Evolutionary conservation across 192 early-diverging fungal genomes (phyloP).

Genomic region (Umbelopsis isabellina): DNA sequence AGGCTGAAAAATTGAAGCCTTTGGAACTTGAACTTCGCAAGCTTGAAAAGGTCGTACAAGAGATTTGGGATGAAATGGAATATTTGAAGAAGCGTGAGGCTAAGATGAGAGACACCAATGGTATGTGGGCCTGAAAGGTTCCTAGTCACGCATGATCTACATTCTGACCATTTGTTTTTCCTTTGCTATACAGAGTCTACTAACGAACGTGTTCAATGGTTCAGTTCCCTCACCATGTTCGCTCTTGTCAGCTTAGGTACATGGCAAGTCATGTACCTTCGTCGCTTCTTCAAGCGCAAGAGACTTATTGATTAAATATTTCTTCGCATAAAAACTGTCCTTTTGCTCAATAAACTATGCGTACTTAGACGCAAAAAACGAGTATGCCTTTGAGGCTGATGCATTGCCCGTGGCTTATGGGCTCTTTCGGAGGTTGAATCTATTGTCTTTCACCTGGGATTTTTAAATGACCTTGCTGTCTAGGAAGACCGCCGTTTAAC

Average conservation of each 20-base stretch:
- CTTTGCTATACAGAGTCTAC: slow-evolving; percentile 70
- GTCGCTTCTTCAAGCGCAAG: slow-evolving; percentile 88
- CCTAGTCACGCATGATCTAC: background rate
- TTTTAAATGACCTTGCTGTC: background rate
- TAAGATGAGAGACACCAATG: slow-evolving; percentile 87
- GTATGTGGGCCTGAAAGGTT: slow-evolving; percentile 40
- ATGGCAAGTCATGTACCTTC: slow-evolving; percentile 87
- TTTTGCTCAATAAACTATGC: background rate
- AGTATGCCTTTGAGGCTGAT: background rate
- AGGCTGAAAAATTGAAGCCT: slow-evolving; percentile 83
- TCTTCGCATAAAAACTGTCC: background rate
- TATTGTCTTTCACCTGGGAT: background rate
- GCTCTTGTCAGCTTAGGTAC: slow-evolving; percentile 67
- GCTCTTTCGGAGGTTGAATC: background rate
- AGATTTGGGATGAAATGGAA: slow-evolving; percentile 86
- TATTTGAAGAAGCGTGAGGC: slow-evolving; percentile 80
- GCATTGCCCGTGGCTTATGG: slow-evolving; percentile 14
- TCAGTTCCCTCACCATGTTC: slow-evolving; percentile 77
- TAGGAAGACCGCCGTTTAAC: background rate
- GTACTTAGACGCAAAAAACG: no score
- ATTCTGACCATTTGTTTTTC: slow-evolving; percentile 1
- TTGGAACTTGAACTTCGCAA: slow-evolving; percentile 87
- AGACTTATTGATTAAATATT: slow-evolving; percentile 69
- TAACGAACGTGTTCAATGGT: slow-evolving; percentile 84
- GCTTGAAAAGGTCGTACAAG: slow-evolving; percentile 74